phyloP scores from a whole-genome alignment of 2,329 filamentous ascomycete species.

The Curvularia verruculosa region DNA sequence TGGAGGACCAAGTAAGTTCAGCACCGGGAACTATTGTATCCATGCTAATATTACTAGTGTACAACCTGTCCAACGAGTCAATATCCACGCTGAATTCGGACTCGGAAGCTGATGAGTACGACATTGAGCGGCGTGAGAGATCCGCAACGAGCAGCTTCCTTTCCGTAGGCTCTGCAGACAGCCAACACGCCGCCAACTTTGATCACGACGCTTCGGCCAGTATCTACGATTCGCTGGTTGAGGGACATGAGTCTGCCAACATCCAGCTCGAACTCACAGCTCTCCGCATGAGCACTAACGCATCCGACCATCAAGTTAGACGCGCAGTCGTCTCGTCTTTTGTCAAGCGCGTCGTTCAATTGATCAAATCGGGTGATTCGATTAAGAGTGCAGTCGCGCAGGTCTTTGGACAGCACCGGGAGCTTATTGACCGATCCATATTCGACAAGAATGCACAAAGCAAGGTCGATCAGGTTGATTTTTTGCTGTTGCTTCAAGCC shows the following conservation, averaged over 20 bases:
- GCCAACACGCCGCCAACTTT: conserved; percentile 66
- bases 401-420: conserved; percentile 60
- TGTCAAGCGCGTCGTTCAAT: conserved; percentile 77
- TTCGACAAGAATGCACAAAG: conserved; percentile 60
- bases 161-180: conserved; percentile 71
- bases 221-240: conserved; percentile 82
- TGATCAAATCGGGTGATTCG: conserved; percentile 58
- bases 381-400: conserved; percentile 51
- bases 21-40: no score
- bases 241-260: conserved; percentile 75
- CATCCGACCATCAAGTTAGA: conserved; percentile 86
- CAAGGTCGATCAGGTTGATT: conserved; percentile 79
- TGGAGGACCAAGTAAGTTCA: conserved; percentile 42
- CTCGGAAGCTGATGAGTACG: conserved; percentile 50
- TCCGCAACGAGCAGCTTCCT: conserved; percentile 74
- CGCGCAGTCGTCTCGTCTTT: conserved; percentile 85
- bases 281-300: conserved; percentile 87
- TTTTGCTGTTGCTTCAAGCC: conserved; percentile 80
- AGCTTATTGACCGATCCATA: conserved; percentile 64
- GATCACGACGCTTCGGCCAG: conserved; percentile 86
- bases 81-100: conserved; percentile 69
- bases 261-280: conserved; percentile 94
- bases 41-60: conserved; percentile 48
- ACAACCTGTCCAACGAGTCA: conserved; percentile 62
- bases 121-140: conserved; percentile 56